Percentiles rank a stretch among this genome's conserved stretches.
Conservation (phyloP, 139 green algal species). For the Chlamydomonas applanata region DNA sequence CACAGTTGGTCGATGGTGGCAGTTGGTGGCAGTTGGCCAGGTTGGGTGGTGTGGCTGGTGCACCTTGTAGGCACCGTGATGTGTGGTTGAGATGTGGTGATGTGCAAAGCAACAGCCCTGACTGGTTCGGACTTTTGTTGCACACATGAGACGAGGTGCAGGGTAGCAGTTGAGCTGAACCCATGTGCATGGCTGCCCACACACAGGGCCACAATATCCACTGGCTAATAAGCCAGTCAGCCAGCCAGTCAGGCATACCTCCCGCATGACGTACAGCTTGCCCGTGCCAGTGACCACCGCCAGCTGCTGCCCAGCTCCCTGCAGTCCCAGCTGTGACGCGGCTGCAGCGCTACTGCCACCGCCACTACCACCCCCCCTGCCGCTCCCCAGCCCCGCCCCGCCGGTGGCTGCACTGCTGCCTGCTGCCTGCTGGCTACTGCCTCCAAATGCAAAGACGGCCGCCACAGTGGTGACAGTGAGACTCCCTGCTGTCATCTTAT, state of each 20-base stretch:
- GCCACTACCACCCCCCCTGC: background rate
- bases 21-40: no score
- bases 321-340: no score
- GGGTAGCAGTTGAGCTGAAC: no score
- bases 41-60: no score
- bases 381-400: background rate
- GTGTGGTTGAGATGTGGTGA: no score
- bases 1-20: no score
- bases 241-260: background rate
- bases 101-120: no score
- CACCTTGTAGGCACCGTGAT: no score
- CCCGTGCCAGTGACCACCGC: background rate
- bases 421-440: background rate
- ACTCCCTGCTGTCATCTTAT: background rate
- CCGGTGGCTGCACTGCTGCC: background rate
- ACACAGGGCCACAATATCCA: no score
- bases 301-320: background rate
- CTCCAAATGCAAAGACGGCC: background rate
- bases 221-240: no score
- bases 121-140: no score
- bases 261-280: conserved; percentile 2
- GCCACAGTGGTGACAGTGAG: conserved; percentile 3
- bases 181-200: background rate
- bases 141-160: no score
- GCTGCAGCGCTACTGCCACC: background rate